Evolutionary conservation across 1,139 yeast species (phyloP).

Genomic region (Williopsis jadinii): DNA sequence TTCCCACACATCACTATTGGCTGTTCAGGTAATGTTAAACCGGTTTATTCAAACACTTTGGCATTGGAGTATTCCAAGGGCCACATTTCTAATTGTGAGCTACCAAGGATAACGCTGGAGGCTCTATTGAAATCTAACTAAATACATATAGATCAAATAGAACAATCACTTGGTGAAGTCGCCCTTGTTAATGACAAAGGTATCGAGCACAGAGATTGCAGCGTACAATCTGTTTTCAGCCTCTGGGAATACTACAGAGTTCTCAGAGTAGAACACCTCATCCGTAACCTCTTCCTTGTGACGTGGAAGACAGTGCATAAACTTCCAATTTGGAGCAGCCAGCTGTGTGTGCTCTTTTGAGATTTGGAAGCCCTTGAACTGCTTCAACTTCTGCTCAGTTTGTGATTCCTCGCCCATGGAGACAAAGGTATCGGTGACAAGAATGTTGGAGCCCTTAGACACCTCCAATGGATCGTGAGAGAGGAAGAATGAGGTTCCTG

Average conservation of each 20-base stretch:
- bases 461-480: conserved; percentile 72
- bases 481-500: conserved; percentile 51
- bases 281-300: conserved; percentile 91
- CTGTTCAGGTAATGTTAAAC: conserved; percentile 40
- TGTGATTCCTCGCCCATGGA: conserved; percentile 97
- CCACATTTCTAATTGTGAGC: conserved; percentile 8
- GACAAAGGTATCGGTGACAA: conserved; percentile 97
- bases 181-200: conserved; percentile 81
- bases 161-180: conserved; percentile 28
- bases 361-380: conserved; percentile 83
- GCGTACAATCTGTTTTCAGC: conserved; percentile 96
- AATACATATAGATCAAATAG: neutral
- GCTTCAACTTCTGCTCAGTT: conserved; percentile 60
- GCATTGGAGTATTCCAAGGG: conserved; percentile 21
- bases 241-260: conserved; percentile 85
- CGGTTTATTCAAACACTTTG: conserved; percentile 44
- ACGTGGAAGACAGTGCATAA: conserved; percentile 97
- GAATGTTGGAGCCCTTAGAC: conserved; percentile 62
- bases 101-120: no score
- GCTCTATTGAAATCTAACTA: conserved; percentile 8
- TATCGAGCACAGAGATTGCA: conserved; percentile 90
- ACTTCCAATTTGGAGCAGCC: conserved; percentile 68
- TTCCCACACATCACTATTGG: conserved; percentile 76
- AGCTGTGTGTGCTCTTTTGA: conserved; percentile 53
- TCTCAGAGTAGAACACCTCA: conserved; percentile 79